Evolutionary conservation across 2,329 filamentous ascomycete genomes (phyloP).

Genomic region (Thielaviopsis ethacetica): DNA sequence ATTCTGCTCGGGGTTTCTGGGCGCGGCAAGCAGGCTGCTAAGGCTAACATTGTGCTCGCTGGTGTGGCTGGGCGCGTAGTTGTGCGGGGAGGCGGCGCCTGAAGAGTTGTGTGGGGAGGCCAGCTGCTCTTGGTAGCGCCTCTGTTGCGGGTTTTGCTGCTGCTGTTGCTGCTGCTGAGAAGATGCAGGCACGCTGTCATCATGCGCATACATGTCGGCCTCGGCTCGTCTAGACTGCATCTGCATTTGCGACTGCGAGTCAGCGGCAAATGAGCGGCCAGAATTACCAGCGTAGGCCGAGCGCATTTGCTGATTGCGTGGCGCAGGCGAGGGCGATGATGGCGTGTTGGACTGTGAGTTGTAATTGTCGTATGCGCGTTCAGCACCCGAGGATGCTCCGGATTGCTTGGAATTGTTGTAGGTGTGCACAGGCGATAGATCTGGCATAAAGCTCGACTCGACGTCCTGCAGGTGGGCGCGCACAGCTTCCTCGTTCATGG

Average conservation of each 20-base stretch:
- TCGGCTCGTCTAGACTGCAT: not conserved
- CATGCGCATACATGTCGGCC: not conserved
- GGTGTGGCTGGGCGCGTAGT: not conserved
- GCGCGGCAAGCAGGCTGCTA: not conserved
- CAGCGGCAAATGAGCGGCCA: not conserved
- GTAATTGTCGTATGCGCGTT: not conserved
- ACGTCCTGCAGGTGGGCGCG: slow-evolving; percentile 43
- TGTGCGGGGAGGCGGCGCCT: not conserved
- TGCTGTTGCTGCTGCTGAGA: not conserved
- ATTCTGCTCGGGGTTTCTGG: not conserved
- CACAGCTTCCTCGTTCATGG: slow-evolving; percentile 35
- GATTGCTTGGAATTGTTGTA: slow-evolving; percentile 17
- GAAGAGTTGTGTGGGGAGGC: slow-evolving; percentile 1
- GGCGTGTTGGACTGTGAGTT: not conserved
- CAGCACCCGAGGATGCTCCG: not conserved
- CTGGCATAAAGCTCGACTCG: slow-evolving; percentile 48
- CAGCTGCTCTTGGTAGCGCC: not conserved
- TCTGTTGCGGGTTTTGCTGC: not conserved
- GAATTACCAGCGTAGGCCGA: not conserved
- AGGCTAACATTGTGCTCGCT: slow-evolving; percentile 4
- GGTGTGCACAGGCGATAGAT: slow-evolving; percentile 37
- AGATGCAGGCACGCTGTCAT: not conserved
- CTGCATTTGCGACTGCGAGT: not conserved
- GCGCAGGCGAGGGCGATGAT: not conserved
- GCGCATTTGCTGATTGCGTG: not conserved